Evolutionary conservation across 2,329 filamentous ascomycete genomes (phyloP), one percentile per base, ranked within the genome.

Genomic region (Aspergillus hiratsukae): DNA sequence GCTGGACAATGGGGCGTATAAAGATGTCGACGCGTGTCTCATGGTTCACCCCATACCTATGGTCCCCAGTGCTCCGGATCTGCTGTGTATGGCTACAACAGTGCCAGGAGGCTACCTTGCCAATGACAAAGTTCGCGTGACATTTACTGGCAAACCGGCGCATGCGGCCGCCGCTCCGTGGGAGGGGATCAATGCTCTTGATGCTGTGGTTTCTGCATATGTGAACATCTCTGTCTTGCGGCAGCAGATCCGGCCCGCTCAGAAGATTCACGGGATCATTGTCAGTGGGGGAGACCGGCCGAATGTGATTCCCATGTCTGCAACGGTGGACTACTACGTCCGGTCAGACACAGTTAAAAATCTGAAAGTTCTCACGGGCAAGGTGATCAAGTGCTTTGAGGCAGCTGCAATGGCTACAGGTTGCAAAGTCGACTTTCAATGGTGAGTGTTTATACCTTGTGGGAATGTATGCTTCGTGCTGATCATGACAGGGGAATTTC

Each of bases 131-230:
- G 59, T 74, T 10, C 48, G 56, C 5, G 71, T 77, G 10, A 74
- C 72, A 25, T 80, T 78, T 57, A 70, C 66, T 1, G 83, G 83
- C 0, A 77, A 77, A 41, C 78, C 80, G 49, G 81, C 83, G 0
- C 82, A 85, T 65, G 82, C 81, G 0, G 82, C 79, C 1, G 77
- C 78, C 3, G 77, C 72, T 5, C 83, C 82, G 0, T 85, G 81
- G 82, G 72, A 81, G 14, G 83, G 82, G 0, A 75, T 80, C 61
- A 85, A 85, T 65, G 83, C 83, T 0, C 74, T 85, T 1, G 83
- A 85, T 61, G 82, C 81, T 0, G 70, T 83, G 14, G 72, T 85
- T 3, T 74, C 76, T 0, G 77, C 69, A 0, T 75, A 74, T 57
- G 65, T 69, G 27, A 69, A 67, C 49, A 68, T 85, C 10, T 79